Evolutionary conservation across 2,329 filamentous ascomycete genomes (phyloP).

Genomic region (Tympanopsis confertula): DNA sequence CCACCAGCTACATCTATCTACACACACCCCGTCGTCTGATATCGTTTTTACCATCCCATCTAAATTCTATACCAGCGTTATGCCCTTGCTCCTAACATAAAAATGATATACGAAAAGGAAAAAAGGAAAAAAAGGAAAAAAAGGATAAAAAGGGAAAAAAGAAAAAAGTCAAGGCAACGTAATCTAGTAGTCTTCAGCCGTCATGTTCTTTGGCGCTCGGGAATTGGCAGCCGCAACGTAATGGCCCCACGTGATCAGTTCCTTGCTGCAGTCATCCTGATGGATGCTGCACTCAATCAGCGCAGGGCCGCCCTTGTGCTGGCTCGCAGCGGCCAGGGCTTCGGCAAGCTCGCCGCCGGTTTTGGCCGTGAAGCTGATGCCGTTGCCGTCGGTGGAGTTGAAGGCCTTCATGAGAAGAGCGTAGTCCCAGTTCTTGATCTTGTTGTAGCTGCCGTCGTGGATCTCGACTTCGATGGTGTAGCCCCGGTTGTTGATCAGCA

Average conservation of each 20-base stretch:
- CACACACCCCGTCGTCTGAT: background rate
- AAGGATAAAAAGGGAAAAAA: background rate
- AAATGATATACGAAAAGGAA: background rate
- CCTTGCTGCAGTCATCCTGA: constrained; percentile 13
- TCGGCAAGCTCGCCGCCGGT: constrained; percentile 11
- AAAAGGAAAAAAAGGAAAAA: background rate
- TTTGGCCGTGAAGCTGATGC: constrained; percentile 9
- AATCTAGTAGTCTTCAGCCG: background rate
- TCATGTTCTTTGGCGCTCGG: constrained; percentile 8
- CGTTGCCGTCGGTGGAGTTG: constrained; percentile 11
- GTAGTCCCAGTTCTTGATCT: constrained; percentile 18
- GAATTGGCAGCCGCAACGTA: constrained; percentile 13
- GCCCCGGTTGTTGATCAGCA: constrained; percentile 22
- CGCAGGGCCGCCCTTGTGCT: constrained; percentile 10
- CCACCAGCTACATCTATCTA: no score
- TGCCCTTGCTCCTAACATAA: background rate
- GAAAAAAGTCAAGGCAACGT: background rate
- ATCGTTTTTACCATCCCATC: background rate
- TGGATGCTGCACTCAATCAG: constrained; percentile 13
- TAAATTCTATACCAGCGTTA: background rate
- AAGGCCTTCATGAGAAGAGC: constrained; percentile 12
- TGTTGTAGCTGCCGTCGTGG: constrained; percentile 18
- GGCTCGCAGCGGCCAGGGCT: constrained; percentile 7
- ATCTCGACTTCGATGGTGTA: constrained; percentile 26
- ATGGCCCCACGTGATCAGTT: constrained; percentile 15